Percentiles rank a stretch among this genome's conserved stretches.
These are phyloP conservation scores for Mycosarcoma mackinlayi DNA, from an alignment of 1,284 basidiomycete species.

Conservation along the genomic window DNA sequence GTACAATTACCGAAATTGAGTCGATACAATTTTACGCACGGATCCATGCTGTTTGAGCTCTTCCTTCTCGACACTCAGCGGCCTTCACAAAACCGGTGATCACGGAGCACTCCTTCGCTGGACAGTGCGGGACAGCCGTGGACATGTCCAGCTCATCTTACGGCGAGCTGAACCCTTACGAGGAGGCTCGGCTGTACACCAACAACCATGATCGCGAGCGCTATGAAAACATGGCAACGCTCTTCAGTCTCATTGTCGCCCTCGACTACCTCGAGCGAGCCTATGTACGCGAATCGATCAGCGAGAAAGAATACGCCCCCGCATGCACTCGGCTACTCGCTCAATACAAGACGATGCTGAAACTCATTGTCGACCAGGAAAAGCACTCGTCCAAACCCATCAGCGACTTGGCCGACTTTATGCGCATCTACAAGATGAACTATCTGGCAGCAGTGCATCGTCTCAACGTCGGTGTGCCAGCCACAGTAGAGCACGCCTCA, in stretches of 20 bases:
- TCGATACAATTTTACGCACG: too few species aligned
- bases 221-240: slow-evolving; percentile 86
- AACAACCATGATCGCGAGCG: slow-evolving; percentile 90
- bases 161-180: slow-evolving; percentile 51
- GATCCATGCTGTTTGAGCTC: background rate
- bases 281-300: slow-evolving; percentile 88
- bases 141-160: slow-evolving; percentile 38
- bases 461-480: slow-evolving; percentile 90
- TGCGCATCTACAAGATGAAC: slow-evolving; percentile 94
- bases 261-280: slow-evolving; percentile 95
- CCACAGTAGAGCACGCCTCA: slow-evolving; percentile 89
- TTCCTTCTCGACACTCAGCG: too few species aligned
- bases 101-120: background rate
- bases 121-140: background rate
- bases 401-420: slow-evolving; percentile 74
- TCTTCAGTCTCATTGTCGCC: slow-evolving; percentile 89
- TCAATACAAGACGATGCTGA: slow-evolving; percentile 97
- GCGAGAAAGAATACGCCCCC: slow-evolving; percentile 92
- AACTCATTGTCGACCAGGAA: slow-evolving; percentile 87
- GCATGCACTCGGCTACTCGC: slow-evolving; percentile 90
- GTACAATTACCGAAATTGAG: too few species aligned
- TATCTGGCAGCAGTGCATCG: slow-evolving; percentile 90
- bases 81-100: too few species aligned
- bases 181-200: slow-evolving; percentile 89
- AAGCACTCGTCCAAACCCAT: slow-evolving; percentile 58